phyloP scores from a whole-genome alignment of 768 basidiomycete species.

The Serendipita indica region DNA sequence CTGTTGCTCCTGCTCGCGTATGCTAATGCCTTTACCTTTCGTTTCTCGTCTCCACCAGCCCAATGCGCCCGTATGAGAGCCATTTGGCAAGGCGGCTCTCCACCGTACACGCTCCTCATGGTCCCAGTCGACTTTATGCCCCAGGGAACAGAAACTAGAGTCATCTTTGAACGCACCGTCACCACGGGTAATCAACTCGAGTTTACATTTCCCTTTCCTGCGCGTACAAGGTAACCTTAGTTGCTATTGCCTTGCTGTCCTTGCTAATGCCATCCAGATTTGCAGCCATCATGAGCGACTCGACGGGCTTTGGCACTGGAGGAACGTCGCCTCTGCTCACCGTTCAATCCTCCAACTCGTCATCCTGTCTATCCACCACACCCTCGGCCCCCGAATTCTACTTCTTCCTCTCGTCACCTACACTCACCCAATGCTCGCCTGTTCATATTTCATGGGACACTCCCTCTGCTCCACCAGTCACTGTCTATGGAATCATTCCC shows the following conservation, averaged over 20 bases:
- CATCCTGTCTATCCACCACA: constrained; percentile 20
- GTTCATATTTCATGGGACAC: constrained; percentile 28
- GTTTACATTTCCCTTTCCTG: constrained; percentile 21
- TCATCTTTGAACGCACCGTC: constrained; percentile 43
- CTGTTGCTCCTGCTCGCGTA: too few relatives aligned
- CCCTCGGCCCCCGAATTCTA: constrained; percentile 12
- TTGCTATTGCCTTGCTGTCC: neutral
- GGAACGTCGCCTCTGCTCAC: constrained; percentile 15
- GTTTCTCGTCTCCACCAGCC: constrained; percentile 32
- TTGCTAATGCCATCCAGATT: constrained; percentile 37
- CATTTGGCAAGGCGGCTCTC: constrained; percentile 41
- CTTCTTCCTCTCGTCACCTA: constrained; percentile 31
- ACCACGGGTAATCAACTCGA: constrained; percentile 20
- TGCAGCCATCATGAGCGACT: constrained; percentile 35
- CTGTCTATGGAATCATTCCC: constrained; percentile 40
- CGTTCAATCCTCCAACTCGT: constrained; percentile 22
- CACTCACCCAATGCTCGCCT: constrained; percentile 14
- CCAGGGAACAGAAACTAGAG: constrained; percentile 38
- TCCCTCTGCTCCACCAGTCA: constrained; percentile 64
- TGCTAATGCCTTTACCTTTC: constrained; percentile 28
- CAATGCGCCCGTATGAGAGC: constrained; percentile 59
- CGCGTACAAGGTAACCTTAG: constrained; percentile 15
- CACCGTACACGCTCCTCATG: constrained; percentile 54
- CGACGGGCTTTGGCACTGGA: constrained; percentile 12
- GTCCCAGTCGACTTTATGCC: constrained; percentile 40